These are phyloP conservation scores for Macrophomina pseudophaseolina DNA, from an alignment of 2,329 filamentous ascomycete species.

Conservation along the genomic window DNA sequence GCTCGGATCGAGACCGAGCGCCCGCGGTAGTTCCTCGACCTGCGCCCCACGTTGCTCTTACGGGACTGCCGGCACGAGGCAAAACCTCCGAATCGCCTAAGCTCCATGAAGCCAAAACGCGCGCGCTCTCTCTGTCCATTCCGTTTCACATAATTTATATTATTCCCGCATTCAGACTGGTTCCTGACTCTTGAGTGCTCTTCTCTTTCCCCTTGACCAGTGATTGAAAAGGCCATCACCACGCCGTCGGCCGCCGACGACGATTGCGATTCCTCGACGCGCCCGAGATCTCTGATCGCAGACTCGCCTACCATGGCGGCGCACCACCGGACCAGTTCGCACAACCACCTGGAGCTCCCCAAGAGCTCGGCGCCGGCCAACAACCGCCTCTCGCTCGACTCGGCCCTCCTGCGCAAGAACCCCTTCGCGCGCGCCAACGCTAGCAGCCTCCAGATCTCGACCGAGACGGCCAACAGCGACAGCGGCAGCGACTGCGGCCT, in stretches of 20 bases:
- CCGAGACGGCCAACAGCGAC: neutral
- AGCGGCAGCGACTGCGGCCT: constrained; percentile 4
- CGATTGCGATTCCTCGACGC: neutral
- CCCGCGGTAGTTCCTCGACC: neutral
- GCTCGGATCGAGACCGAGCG: constrained; percentile 20
- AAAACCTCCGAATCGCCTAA: neutral
- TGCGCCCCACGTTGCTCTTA: neutral
- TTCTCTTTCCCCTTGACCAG: neutral
- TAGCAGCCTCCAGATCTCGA: constrained; percentile 4
- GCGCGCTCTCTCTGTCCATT: neutral
- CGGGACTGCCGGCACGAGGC: constrained; percentile 13
- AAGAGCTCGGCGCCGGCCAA: neutral
- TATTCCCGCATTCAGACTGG: neutral
- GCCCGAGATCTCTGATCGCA: constrained; percentile 7
- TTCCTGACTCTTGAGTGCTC: constrained; percentile 4
- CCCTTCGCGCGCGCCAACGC: constrained; percentile 15
- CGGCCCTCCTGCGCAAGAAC: constrained; percentile 16
- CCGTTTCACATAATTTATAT: constrained; percentile 1
- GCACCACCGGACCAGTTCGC: neutral
- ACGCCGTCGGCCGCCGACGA: constrained; percentile 1
- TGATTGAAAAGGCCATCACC: constrained; percentile 17
- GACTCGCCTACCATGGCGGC: neutral
- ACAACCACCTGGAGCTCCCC: constrained; percentile 5
- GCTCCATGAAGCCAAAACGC: neutral
- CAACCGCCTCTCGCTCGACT: constrained; percentile 23